A percentile compares a stretch with the other conserved stretches of the same genome.
phyloP scores from a whole-genome alignment of 1,139 yeast species.

The Lodderomyces elongisporus region DNA sequence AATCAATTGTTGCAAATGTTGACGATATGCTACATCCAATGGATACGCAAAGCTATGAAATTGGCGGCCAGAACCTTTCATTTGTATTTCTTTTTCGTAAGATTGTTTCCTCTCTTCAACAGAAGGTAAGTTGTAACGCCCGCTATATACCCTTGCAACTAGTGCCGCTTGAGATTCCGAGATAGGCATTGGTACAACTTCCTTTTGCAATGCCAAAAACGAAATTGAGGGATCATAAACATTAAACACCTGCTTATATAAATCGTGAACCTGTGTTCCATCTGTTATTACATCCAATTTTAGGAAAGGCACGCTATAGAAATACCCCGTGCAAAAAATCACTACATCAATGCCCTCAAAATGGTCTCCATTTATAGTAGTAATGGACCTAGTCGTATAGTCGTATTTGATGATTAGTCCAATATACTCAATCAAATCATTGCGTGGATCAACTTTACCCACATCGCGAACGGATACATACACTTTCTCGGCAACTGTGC shows the following conservation, averaged over 20 bases:
- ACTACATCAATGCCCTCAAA: slow-evolving; percentile 31
- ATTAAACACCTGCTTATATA: slow-evolving; percentile 43
- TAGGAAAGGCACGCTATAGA: slow-evolving; percentile 40
- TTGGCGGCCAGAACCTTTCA: slow-evolving; percentile 20
- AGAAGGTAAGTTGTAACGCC: slow-evolving; percentile 34
- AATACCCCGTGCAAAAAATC: slow-evolving; percentile 47
- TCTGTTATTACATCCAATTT: slow-evolving; percentile 22
- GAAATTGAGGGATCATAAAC: slow-evolving; percentile 41
- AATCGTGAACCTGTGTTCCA: slow-evolving; percentile 27
- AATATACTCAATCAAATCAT: slow-evolving; percentile 17
- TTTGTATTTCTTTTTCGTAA: slow-evolving; percentile 17
- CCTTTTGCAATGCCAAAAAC: slow-evolving; percentile 34
- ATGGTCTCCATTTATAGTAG: slow-evolving; percentile 22
- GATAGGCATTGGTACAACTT: slow-evolving; percentile 44
- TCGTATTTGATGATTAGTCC: slow-evolving; percentile 29
- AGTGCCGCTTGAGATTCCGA: slow-evolving; percentile 44
- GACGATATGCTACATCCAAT: slow-evolving; percentile 27
- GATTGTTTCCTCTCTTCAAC: slow-evolving; percentile 24
- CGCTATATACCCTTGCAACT: slow-evolving; percentile 39
- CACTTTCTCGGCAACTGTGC: slow-evolving; percentile 35
- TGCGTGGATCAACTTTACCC: slow-evolving; percentile 13
- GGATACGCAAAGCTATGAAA: slow-evolving; percentile 29
- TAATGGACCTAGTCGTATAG: slow-evolving; percentile 20
- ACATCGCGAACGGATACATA: slow-evolving; percentile 29
- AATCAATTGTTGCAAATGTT: slow-evolving; percentile 19